Base-by-base conservation (phyloP, 2,329 filamentous ascomycete genomes). In the Phoma sp. region DNA sequence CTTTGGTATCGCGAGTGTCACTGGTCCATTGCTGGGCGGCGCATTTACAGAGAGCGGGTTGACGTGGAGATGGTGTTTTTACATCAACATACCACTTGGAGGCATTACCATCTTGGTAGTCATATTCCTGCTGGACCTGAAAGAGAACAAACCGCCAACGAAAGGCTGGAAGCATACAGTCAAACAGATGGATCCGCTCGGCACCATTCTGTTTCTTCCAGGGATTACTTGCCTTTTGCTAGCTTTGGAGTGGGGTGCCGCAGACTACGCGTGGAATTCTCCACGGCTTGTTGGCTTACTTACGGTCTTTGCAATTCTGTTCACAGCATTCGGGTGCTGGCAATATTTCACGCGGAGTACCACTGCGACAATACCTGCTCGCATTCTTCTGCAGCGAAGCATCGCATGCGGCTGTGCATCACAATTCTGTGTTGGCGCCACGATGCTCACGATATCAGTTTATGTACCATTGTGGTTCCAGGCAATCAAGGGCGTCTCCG, bases 31-130 rank as follows among this genome's bases (percentile, higher is more conserved):
- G 8, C 62, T 80, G 0, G 78, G 75, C n/a, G 76, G 77, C 41
- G 72, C 73, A 5, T 77, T 79, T 57, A 75, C 78, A 3, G 75
- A 75, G 25, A 68, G 71, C 35, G 59, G 69, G 27, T 64, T 74
- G 5, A 73, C 75, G 1, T 80, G 79, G 78, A 61, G 78, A 38
- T 80, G 77, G 77, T 81, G 73, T 53, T 75, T 75, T 55, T 74
- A 68, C 44, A 82, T 84, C 66, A 84, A 85, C 50, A 66, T 84
- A 1, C 82, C 82, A 0, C 73, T 84, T n/a, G 79, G 79, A 18
- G 77, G 67, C 3, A 54, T 80, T 18, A 79, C 78, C 0, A 60
- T 72, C 4, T 58, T 68, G 1, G 60, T 69, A 23, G 66, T 74
- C 6, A 62, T 72, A 30, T 54, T 74, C 14, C 50, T 77, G 46